Evolutionary conservation across 768 basidiomycete species (phyloP), one percentile per base, ranked within the genome.

Genomic region (Naematelia aurantialba): DNA sequence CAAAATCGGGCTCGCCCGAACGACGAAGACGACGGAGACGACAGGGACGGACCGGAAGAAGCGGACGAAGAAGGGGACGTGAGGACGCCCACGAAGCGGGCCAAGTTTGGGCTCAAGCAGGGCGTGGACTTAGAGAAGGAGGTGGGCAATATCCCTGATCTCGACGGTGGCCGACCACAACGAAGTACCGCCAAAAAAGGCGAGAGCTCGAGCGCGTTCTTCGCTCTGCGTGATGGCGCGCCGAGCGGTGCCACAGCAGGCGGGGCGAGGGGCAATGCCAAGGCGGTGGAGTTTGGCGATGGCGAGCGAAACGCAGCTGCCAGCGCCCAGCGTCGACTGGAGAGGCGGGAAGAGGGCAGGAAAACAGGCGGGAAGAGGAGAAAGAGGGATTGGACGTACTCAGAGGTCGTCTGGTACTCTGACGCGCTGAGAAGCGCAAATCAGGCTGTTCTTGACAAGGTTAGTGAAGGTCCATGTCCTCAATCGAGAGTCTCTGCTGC

Each of bases 1-100:
- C n/a, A n/a, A n/a, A n/a, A n/a, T n/a, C n/a, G n/a, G n/a, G n/a
- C n/a, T n/a, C n/a, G n/a, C n/a, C n/a, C n/a, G n/a, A n/a, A n/a
- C n/a, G n/a, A 51, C 1, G 49, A 56, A 5, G 54, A 55, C 19
- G 45, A 51, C 24, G 63, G 19, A 34, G 59, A 45, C 10, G 57
- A 49, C 21, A 49, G 24, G 21, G 57, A 57, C 17, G 4, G 4
- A 24, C 49, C n/a, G 25, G 56, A 50, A 17, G 60, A 59, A n/a
- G n/a, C n/a, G 11, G 45, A 29, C 8, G 60, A 47, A 10, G 56
- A 61, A 24, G 56, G 19, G 1, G 58, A 59, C 27, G 21, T 25
- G 31, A n/a, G 56, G 11, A 72, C 70, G 19, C 70, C 70, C 19
- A 65, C 67, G 14, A 72, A 72, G 39, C 58, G 56, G 31, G 26